phyloP scores from a whole-genome alignment of 2,329 filamentous ascomycete species.

The Diaporthe ampelina region DNA sequence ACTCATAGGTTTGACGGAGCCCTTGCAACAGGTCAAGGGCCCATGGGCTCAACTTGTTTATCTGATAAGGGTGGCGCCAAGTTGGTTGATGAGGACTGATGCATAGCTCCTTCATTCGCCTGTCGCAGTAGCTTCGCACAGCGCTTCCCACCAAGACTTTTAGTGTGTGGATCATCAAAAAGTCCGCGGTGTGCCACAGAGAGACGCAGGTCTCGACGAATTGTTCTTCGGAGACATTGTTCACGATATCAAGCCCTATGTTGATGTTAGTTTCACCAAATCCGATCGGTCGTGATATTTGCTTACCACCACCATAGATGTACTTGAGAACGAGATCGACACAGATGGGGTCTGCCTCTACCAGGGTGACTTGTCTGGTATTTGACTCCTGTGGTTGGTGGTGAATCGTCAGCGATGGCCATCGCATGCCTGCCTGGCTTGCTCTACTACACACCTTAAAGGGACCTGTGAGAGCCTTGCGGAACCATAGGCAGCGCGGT shows the following conservation, averaged over 20 bases:
- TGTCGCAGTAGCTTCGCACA: not conserved
- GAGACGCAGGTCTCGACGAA: not conserved
- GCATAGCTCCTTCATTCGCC: not conserved
- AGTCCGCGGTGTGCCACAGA: not conserved
- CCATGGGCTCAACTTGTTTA: not conserved
- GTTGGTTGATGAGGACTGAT: not conserved
- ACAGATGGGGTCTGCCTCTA: not conserved
- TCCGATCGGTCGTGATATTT: too few relatives aligned
- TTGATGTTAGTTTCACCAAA: not conserved
- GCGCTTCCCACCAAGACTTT: not conserved
- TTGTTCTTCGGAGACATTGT: not conserved
- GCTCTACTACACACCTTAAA: not conserved
- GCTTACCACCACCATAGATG: conserved; percentile 21
- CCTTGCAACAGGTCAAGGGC: not conserved
- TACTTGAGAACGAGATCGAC: not conserved
- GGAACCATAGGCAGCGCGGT: conserved; percentile 14
- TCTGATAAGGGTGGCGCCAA: not conserved
- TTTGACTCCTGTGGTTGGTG: not conserved
- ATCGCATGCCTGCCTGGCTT: too few relatives aligned
- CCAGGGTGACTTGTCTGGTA: not conserved
- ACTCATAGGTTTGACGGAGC: not conserved
- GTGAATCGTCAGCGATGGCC: too few relatives aligned
- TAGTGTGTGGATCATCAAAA: not conserved
- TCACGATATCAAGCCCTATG: not conserved
- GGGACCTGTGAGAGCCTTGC: not conserved